These are phyloP conservation scores for Borealophlyctis nickersoniae DNA, from an alignment of 192 early-diverging fungal species.

Conservation along the genomic window DNA sequence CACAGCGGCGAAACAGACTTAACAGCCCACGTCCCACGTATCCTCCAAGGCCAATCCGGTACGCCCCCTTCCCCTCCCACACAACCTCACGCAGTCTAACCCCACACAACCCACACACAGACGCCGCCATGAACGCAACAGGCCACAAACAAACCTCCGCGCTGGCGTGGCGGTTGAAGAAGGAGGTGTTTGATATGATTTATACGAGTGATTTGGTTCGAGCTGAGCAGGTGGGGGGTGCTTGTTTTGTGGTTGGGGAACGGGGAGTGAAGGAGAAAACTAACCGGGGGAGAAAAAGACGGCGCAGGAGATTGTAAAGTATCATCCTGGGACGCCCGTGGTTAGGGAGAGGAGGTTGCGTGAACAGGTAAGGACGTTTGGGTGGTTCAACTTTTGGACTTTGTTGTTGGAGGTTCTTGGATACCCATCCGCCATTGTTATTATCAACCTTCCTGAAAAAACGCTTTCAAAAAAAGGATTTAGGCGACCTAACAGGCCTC, in stretches of 20 bases:
- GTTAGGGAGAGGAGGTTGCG: conserved; percentile 35
- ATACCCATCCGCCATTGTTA: too few species aligned
- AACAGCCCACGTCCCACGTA: conserved; percentile 33
- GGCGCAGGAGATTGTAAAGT: conserved; percentile 38
- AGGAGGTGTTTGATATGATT: conserved; percentile 43
- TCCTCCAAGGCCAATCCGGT: conserved; percentile 48
- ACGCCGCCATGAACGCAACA: conserved; percentile 32
- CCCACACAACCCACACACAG: conserved; percentile 1
- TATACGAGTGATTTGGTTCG: conserved; percentile 43
- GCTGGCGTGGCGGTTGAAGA: conserved; percentile 40
- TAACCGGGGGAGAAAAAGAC: conserved; percentile 30
- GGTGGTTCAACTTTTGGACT: too few species aligned
- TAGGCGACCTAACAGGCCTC: conserved; percentile 43
- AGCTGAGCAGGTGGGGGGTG: conserved; percentile 33
- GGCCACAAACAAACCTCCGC: conserved; percentile 39
- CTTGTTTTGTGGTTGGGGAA: background rate
- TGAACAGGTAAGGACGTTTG: conserved; percentile 40
- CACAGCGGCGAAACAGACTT: conserved; percentile 48
- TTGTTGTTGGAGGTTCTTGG: too few species aligned
- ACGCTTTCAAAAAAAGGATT: too few species aligned
- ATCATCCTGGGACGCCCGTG: conserved; percentile 31
- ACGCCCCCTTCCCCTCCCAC: background rate
- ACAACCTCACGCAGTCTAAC: background rate
- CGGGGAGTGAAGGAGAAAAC: too few species aligned
- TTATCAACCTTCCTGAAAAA: too few species aligned